Evolutionary conservation across 768 basidiomycete species (phyloP), one percentile per base, ranked within the genome.

Genomic region (Kwoniella europaea): DNA sequence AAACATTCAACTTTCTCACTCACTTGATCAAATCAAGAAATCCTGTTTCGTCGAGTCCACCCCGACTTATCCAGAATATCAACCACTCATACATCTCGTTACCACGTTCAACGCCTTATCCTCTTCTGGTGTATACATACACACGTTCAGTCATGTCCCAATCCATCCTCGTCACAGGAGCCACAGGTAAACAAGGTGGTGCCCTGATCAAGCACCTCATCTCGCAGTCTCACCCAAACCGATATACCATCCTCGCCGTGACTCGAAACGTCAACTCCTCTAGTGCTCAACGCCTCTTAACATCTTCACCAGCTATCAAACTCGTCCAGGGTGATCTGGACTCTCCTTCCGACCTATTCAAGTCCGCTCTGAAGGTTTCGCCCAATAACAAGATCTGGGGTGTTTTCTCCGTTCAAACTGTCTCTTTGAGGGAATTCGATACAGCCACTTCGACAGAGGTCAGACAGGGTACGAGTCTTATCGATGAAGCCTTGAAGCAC

Each of bases 241-340:
- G 56, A 6, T 65, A 54, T 42, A 65, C 53, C 46, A 57, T 69
- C 22, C 63, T 63, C 43, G 68, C 68, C 15, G 61, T 69, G 16
- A 69, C 68, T 24, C 61, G 68, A 18, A 52, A 69, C 46, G 22
- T 60, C 18, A 56, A 29, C 29, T 69, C 68, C 0, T 12, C 62
- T 0, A 22, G 52, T 22, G 68, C 68, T 50, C 29, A 52, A 9
- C 24, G 44, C 18, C 56, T 69, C 0, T 41, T 18, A 29, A 20
- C 53, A 1, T 42, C 43, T 6, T 63, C 61, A 7, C 22, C 20
- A 16, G 4, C 63, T 1, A 64, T 69, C 55, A 63, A 50, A 4
- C 46, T 64, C 7, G 54, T 69, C 43, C 63, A 69, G 27, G 68
- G 68, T 24, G 68, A 69, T 41, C 56, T 69, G 22, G 63, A 63